A percentile compares a stretch with the other conserved stretches of the same genome.
phyloP scores from a whole-genome alignment of 176 grass and related monocot genomes.

The Alopecurus myosuroides region DNA sequence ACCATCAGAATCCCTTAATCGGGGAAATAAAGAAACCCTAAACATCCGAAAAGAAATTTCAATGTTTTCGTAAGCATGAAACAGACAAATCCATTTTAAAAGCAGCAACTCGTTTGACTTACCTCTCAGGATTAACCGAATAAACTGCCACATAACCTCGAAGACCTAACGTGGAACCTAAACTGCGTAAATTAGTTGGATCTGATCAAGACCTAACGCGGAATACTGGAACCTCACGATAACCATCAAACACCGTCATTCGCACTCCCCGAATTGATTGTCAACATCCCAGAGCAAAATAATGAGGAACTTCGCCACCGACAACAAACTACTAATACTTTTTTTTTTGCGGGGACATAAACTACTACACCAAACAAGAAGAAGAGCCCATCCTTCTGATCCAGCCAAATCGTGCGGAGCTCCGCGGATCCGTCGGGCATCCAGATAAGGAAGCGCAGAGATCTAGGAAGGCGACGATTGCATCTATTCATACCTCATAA shows the following conservation, averaged over 20 bases:
- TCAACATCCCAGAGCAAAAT: not conserved
- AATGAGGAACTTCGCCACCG: not conserved
- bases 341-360: no score
- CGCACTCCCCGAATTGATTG: not conserved
- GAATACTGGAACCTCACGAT: not conserved
- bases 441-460: not conserved
- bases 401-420: not conserved
- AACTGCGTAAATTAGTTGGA: not conserved
- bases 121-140: not conserved
- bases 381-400: not conserved
- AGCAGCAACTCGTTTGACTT: not conserved
- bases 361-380: not conserved
- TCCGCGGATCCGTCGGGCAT: not conserved
- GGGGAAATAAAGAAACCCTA: not conserved
- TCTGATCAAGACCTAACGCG: not conserved
- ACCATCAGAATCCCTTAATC: not conserved
- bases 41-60: not conserved
- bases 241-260: not conserved
- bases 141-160: not conserved
- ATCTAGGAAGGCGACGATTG: not conserved
- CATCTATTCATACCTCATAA: constrained; percentile 41
- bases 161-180: not conserved
- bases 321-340: not conserved
- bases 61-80: not conserved
- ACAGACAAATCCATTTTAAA: not conserved